Evolutionary conservation across 192 early-diverging fungal genomes (phyloP).

Genomic region (Chytriomyces hyalinus): DNA sequence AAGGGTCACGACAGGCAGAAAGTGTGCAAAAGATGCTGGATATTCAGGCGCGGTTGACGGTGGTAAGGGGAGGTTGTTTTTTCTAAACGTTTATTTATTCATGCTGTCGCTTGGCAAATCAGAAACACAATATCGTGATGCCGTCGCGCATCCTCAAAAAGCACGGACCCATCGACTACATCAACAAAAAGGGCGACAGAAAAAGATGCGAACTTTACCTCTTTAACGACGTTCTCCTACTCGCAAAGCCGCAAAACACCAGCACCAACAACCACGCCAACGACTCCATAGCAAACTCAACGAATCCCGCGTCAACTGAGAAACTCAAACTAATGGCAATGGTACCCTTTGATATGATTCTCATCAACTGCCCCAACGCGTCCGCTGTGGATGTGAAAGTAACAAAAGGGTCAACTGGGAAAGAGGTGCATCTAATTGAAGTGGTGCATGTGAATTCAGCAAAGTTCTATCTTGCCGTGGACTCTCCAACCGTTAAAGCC

Average conservation of each 20-base stretch:
- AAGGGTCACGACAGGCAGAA: conserved; percentile 58
- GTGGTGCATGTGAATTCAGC: conserved; percentile 44
- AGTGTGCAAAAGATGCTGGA: conserved; percentile 61
- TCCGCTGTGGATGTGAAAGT: too few relatives aligned
- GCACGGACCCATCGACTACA: conserved; percentile 44
- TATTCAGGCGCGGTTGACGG: conserved; percentile 52
- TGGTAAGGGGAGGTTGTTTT: conserved; percentile 27
- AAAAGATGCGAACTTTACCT: conserved; percentile 58
- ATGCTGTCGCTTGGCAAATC: background rate
- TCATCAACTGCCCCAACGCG: conserved; percentile 43
- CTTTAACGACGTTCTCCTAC: conserved; percentile 62
- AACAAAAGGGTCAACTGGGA: background rate
- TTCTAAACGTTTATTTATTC: background rate
- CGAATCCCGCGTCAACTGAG: background rate
- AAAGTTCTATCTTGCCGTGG: conserved; percentile 37
- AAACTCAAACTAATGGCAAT: conserved; percentile 58
- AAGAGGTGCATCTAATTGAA: conserved; percentile 49
- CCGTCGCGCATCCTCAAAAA: conserved; percentile 53
- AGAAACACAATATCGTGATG: conserved; percentile 60
- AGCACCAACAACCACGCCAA: too few relatives aligned
- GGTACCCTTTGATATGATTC: conserved; percentile 56
- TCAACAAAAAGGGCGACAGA: conserved; percentile 38
- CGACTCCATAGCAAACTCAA: background rate
- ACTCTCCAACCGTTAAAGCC: conserved; percentile 31
- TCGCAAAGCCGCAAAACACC: conserved; percentile 50